Evolutionary conservation across 768 basidiomycete species (phyloP), one percentile per base, ranked within the genome.

Genomic region (Lactifluus pinguis): DNA sequence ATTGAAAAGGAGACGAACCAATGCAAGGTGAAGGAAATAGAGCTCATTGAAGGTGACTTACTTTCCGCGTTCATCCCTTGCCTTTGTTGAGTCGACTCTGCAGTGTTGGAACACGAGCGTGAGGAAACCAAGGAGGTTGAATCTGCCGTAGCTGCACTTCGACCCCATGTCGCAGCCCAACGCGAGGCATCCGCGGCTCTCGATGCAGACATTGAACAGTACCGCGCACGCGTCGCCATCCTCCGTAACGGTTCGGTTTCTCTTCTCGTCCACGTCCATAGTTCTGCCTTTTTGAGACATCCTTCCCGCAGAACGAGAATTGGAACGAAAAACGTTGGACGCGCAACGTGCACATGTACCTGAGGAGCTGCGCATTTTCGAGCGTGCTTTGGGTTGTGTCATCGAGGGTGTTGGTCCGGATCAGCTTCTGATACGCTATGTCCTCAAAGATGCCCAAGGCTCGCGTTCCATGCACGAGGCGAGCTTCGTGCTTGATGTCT

Each of bases 361-460:
- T 2, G 81, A 82, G 2, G 86, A 90, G 65, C 72, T 89, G 29
- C 71, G 74, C 3, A 77, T 73, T 14, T 80, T 80, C 64, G 84
- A 89, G 73, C 75, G 76, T 7, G 72, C 75, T 38, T 73, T 90
- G 36, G 79, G 79, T 15, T 87, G 84, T 69, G 72, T 77, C 15
- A 79, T 94, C n/a, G 90, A 94, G 71, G 91, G 91, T 42, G 80
- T 94, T 45, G 83, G 84, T 67, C 77, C 76, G 39, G 86, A 89
- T 69, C 79, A 83, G 50, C 77, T 94, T 19, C 78, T 93, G 49
- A 75, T 94, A 57, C 83, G 85, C 5, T 93, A 93, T 71, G 79
- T 51, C 32, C 30, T 62, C 52, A 62, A 49, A 21, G 48, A 17
- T 11, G 52, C 19, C 10, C 47, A 62, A 49, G 52, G 47, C 30